Percentiles rank a stretch among this genome's conserved stretches.
Evolutionary conservation across 495 filamentous ascomycete species (phyloP).

Genomic region (Letharia lupina): DNA sequence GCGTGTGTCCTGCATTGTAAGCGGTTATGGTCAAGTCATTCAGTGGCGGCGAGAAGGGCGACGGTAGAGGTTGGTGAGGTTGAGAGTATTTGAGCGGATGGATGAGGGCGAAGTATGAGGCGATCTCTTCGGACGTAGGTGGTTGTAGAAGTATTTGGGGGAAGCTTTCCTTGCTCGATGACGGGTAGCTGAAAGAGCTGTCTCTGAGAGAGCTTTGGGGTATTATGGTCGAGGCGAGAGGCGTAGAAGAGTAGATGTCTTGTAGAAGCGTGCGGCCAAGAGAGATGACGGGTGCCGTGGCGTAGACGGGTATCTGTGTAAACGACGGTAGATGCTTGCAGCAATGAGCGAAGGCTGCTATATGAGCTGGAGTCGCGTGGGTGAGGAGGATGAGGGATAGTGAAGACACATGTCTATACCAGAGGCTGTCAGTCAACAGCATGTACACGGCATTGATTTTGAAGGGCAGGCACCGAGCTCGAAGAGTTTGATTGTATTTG

Average conservation of each 20-base stretch:
- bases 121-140: conserved; percentile 80
- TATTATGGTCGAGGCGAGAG: conserved; percentile 75
- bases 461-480: background rate
- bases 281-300: conserved; percentile 85
- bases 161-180: conserved; percentile 23
- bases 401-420: conserved; percentile 69
- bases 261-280: conserved; percentile 84
- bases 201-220: conserved; percentile 59
- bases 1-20: conserved; percentile 91
- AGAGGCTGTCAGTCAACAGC: conserved; percentile 12
- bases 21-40: conserved; percentile 93
- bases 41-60: conserved; percentile 77
- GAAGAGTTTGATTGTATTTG: conserved; percentile 12
- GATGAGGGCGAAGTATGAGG: conserved; percentile 84
- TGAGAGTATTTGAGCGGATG: conserved; percentile 94
- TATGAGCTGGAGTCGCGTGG: conserved; percentile 80
- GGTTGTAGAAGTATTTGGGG: conserved; percentile 65
- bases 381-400: conserved; percentile 92
- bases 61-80: conserved; percentile 77
- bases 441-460: background rate
- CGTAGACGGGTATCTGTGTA: conserved; percentile 89
- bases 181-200: conserved; percentile 41
- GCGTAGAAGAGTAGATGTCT: conserved; percentile 86
- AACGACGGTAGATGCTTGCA: conserved; percentile 94
- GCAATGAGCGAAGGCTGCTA: conserved; percentile 91